Evolutionary conservation across 2,329 filamentous ascomycete genomes (phyloP), one percentile per base, ranked within the genome.

Genomic region (Ceratocystis albifundus): DNA sequence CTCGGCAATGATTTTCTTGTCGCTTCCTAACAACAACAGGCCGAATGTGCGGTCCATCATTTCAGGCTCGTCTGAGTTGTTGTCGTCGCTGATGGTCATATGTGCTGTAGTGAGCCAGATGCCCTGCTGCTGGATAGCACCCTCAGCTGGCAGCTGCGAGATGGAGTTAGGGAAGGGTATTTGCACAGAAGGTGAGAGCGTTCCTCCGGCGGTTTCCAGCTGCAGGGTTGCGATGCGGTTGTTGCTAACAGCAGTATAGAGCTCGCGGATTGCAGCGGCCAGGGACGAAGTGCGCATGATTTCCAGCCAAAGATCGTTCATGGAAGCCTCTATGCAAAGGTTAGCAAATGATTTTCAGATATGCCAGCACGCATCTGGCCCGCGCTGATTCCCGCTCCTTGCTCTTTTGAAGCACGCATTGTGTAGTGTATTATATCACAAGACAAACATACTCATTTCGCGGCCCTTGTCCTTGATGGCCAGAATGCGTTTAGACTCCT

Each of bases 61-160:
- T 1, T 82, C 80, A 0, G 84, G 83, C 22, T 89, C 85, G 53
- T 87, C 82, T 0, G 82, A 76, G 12, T 83, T 83, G 67, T 83
- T 83, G 67, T 92, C 88, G 44, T 89, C 66, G 50, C 85, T 81
- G 20, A 84, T 79, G 55, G 90, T 83, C 10, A 87, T 86, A 71
- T 93, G 91, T 36, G 90, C 89, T 0, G 91, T 96, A 0, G 91
- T 96, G 22, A 96, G 79, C 87, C 90, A 93, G 0, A 96, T 80
- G 0, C 90, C 90, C 4, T 84, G 86, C 69, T 88, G 86, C 61
- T 86, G 83, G 41, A 83, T 82, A 65, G 89, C 86, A 30, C 85
- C 83, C 17, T 87, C 82, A 1, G 82, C 82, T 1, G 89, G 87
- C 1, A 94, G 79, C 71, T 90, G 88, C 1, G 87, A 82, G 1